phyloP scores from a whole-genome alignment of 176 grass and related monocot genomes.

The Oryza rufipogon region DNA sequence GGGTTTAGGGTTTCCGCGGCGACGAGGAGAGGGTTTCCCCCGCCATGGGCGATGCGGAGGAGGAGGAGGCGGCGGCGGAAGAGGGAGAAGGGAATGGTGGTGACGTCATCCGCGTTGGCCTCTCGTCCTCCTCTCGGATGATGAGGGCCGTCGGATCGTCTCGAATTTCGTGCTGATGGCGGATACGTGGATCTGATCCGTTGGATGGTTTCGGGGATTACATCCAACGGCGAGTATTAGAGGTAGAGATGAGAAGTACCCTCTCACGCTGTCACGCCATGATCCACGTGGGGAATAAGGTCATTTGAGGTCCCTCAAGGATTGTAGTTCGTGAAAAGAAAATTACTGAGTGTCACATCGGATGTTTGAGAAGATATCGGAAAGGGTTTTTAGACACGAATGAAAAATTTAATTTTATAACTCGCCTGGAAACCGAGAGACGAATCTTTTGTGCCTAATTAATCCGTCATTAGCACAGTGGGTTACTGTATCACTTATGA shows the following conservation, averaged over 20 bases:
- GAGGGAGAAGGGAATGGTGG: not conserved
- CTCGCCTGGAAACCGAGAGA: no score
- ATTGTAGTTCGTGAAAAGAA: no score
- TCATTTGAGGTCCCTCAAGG: no score
- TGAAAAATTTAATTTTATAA: no score
- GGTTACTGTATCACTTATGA: no score
- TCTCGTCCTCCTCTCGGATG: not conserved
- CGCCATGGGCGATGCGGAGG: slow-evolving; percentile 41
- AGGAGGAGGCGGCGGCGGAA: not conserved
- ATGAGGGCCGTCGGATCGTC: slow-evolving; percentile 26
- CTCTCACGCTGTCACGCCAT: no score
- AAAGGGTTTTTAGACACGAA: no score
- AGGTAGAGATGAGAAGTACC: not conserved
- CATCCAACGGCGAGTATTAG: not conserved
- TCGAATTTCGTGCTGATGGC: not conserved
- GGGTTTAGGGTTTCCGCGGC: slow-evolving; percentile 42
- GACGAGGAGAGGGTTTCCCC: slow-evolving; percentile 40
- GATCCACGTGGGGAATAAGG: no score
- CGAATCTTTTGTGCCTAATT: no score
- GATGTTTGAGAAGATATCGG: no score
- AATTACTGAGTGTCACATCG: no score
- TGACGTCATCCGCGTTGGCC: not conserved
- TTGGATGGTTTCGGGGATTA: not conserved
- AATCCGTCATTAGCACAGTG: no score
- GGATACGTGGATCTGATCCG: not conserved